Percentiles rank a stretch among this genome's conserved stretches.
Conservation (phyloP, 176 grass and related monocot genomes). For the Cenchrus purpureus region DNA sequence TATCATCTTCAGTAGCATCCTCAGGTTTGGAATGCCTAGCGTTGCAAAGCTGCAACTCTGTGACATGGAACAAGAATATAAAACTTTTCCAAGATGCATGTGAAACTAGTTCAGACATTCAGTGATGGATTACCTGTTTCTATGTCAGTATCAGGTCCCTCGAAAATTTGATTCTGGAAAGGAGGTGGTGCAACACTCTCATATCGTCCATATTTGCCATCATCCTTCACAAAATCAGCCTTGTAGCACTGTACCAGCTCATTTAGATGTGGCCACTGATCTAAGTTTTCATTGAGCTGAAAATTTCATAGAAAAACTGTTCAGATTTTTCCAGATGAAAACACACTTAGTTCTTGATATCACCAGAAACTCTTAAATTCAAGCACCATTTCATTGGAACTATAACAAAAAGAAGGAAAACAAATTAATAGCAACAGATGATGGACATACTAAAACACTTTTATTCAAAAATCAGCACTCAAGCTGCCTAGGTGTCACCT, state of each 20-base stretch:
- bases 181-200: constrained; percentile 60
- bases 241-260: constrained; percentile 95
- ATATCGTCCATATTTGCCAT: constrained; percentile 87
- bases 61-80: constrained; percentile 25
- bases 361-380: constrained; percentile 25
- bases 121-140: constrained; percentile 71
- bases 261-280: constrained; percentile 97
- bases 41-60: constrained; percentile 91
- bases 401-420: constrained; percentile 20
- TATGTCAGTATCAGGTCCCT: constrained; percentile 95
- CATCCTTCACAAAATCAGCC: constrained; percentile 91
- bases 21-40: constrained; percentile 73
- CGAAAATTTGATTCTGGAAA: constrained; percentile 96
- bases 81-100: background rate
- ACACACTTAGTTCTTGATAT: constrained; percentile 10
- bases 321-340: constrained; percentile 18
- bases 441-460: background rate
- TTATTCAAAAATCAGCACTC: background rate
- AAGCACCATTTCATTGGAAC: background rate
- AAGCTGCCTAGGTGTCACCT: background rate
- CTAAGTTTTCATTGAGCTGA: constrained; percentile 95
- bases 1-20: constrained; percentile 72
- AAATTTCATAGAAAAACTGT: constrained; percentile 14
- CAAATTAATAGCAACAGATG: background rate
- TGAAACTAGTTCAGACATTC: constrained; percentile 9